Percentiles rank a stretch among this genome's conserved stretches.
Conservation (phyloP, 2,329 filamentous ascomycete species). For the Pezicula radicicola region DNA sequence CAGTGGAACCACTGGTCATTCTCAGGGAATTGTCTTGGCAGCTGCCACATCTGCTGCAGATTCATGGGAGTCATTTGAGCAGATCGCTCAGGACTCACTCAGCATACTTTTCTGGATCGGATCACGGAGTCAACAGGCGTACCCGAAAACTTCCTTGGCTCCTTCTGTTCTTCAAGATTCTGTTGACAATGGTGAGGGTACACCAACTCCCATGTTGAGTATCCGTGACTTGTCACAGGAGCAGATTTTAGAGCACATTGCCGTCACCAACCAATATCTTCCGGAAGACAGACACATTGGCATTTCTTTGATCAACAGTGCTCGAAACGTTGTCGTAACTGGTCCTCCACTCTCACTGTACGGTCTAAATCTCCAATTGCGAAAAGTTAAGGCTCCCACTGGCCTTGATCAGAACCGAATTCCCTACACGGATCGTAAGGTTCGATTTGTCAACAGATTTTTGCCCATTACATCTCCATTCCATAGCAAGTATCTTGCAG, state of each 20-base stretch:
- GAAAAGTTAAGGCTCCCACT: constrained; percentile 97
- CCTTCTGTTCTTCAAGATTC: constrained; percentile 91
- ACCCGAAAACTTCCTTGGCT: constrained; percentile 89
- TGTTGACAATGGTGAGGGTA: constrained; percentile 89
- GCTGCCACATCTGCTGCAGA: constrained; percentile 87
- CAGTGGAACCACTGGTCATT: constrained; percentile 89
- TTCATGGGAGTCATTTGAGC: constrained; percentile 89
- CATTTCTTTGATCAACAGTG: constrained; percentile 95
- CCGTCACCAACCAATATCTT: constrained; percentile 94
- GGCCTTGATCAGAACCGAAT: constrained; percentile 93
- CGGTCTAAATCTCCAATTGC: constrained; percentile 89
- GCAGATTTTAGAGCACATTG: constrained; percentile 93
- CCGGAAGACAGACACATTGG: constrained; percentile 89
- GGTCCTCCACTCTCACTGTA: constrained; percentile 95
- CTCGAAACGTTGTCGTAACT: constrained; percentile 93
- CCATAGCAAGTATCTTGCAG: constrained; percentile 89
- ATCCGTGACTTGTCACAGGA: constrained; percentile 87
- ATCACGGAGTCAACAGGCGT: constrained; percentile 93
- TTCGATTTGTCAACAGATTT: constrained; percentile 96
- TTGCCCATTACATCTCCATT: constrained; percentile 96
- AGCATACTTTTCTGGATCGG: constrained; percentile 99
- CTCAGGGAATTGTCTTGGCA: constrained; percentile 91
- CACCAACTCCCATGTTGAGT: constrained; percentile 94
- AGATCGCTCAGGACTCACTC: constrained; percentile 74
- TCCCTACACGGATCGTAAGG: constrained; percentile 91